A percentile compares a stretch with the other conserved stretches of the same genome.
Evolutionary conservation across 495 filamentous ascomycete species (phyloP).

Genomic region (Rostrohypoxylon terebratum): DNA sequence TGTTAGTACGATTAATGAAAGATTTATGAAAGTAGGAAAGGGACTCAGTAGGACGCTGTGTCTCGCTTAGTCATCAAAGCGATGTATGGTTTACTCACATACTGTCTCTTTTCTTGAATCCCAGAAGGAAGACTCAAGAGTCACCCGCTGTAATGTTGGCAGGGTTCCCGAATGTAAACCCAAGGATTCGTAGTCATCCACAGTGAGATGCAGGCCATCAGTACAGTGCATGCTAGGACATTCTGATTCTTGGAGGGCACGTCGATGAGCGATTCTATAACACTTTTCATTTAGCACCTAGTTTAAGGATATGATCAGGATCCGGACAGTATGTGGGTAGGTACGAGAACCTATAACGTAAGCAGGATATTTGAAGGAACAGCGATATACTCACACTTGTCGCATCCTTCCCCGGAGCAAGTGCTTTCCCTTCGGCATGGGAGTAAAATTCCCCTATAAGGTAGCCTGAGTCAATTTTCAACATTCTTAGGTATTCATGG

Average conservation of each 20-base stretch:
- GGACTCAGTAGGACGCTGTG: background rate
- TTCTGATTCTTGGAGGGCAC: slow-evolving; percentile 26
- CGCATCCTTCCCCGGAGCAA: slow-evolving; percentile 47
- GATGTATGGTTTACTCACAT: slow-evolving; percentile 37
- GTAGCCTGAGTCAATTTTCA: slow-evolving; percentile 1
- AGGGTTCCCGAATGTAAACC: slow-evolving; percentile 49
- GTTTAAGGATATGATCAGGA: background rate
- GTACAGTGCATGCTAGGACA: slow-evolving; percentile 5
- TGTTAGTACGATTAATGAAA: slow-evolving; percentile 19
- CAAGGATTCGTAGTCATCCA: slow-evolving; percentile 48
- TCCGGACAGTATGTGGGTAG: background rate
- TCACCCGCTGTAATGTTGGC: slow-evolving; percentile 45
- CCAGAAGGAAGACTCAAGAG: slow-evolving; percentile 51
- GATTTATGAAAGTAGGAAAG: background rate
- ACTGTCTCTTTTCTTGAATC: slow-evolving; percentile 48
- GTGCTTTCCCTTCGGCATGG: slow-evolving; percentile 34
- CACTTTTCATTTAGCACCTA: slow-evolving; percentile 15
- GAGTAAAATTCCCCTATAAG: slow-evolving; percentile 47
- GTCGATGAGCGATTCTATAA: slow-evolving; percentile 45
- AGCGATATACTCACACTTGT: slow-evolving; percentile 47
- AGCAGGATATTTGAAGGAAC: background rate
- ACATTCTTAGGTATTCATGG: background rate
- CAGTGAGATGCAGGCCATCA: slow-evolving; percentile 48
- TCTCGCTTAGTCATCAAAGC: background rate
- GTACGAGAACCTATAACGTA: background rate